Percentiles rank a stretch among this genome's conserved stretches.
Conservation (phyloP, 2,329 filamentous ascomycete species). For the Dendryphion nanum region DNA sequence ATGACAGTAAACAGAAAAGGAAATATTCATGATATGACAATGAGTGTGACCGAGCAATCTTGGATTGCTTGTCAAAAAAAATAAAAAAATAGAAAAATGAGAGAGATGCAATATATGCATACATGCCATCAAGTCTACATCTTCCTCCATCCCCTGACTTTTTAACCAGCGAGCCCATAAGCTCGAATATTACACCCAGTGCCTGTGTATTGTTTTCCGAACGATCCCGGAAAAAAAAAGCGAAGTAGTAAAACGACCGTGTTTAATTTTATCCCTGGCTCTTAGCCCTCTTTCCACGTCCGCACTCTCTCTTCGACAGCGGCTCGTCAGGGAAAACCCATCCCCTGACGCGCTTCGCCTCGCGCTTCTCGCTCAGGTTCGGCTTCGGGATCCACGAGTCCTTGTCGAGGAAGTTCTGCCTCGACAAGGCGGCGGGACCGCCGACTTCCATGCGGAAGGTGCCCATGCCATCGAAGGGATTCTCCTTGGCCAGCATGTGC, state of each 20-base stretch:
- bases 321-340: constrained; percentile 77
- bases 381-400: constrained; percentile 74
- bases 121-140: too few relatives aligned
- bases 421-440: constrained; percentile 69
- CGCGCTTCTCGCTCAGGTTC: constrained; percentile 71
- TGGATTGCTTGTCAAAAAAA: too few relatives aligned
- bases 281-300: constrained; percentile 29
- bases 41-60: too few relatives aligned
- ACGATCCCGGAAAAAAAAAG: too few relatives aligned
- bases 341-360: constrained; percentile 69
- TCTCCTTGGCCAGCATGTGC: constrained; percentile 67
- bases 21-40: too few relatives aligned
- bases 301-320: constrained; percentile 65
- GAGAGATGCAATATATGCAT: too few relatives aligned
- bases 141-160: background rate
- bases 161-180: constrained; percentile 2
- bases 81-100: too few relatives aligned
- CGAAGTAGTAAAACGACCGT: too few relatives aligned
- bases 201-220: background rate
- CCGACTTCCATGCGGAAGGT: constrained; percentile 71
- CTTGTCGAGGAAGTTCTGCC: constrained; percentile 66
- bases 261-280: constrained; percentile 6
- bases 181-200: constrained; percentile 3
- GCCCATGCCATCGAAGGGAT: constrained; percentile 58
- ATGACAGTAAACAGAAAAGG: too few relatives aligned